Evolutionary conservation across 257 asterid species (phyloP), one percentile per base, ranked within the genome.

Genomic region (Ophiorrhiza pumila): DNA sequence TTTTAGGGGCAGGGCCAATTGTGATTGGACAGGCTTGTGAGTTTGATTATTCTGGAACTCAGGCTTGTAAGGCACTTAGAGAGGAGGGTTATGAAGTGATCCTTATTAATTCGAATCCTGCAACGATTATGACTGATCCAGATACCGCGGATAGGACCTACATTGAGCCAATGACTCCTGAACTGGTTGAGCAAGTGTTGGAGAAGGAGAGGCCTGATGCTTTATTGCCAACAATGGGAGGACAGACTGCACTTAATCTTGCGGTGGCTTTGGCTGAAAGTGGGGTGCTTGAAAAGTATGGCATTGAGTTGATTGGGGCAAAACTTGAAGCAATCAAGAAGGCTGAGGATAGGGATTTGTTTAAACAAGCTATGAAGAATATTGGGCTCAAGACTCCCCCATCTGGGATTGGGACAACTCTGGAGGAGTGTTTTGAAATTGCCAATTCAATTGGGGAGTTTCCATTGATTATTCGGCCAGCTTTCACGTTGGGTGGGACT

Each of bases 1-100:
- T 95, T n/a, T 60, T 95, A 46, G 99, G 99, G 47, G 99, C 98
- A 0, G 98, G 99, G 68, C 99, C 99, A 7, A 92, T 95, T 59
- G 99, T 95, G 65, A 95, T 95, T 14, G 99, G 97, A 41, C 99
- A 92, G 72, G 98, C 99, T 37, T 95, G 98, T 15, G 99, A 92
- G 87, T 95, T 95, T 18, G 97, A 92, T 87, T 95, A 95, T 72
- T 95, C 99, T 0, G 99, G 99, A 7, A 95, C 99, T 13, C 99
- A 95, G 76, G 99, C 99, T 57, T 95, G 99, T 81, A 95, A 95
- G 71, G 98, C 98, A 7, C 97, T 95, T 23, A 95, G 82, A 57
- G 99, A 95, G 76, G 99, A 95, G 85, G 99, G 99, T 66, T 95
- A 95, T 78, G 87, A 90, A 83, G 98, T 95, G 14, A 85, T 95